Base-by-base conservation (phyloP, 352 stramenopile species). In the Globisporangium sylvaticum region DNA sequence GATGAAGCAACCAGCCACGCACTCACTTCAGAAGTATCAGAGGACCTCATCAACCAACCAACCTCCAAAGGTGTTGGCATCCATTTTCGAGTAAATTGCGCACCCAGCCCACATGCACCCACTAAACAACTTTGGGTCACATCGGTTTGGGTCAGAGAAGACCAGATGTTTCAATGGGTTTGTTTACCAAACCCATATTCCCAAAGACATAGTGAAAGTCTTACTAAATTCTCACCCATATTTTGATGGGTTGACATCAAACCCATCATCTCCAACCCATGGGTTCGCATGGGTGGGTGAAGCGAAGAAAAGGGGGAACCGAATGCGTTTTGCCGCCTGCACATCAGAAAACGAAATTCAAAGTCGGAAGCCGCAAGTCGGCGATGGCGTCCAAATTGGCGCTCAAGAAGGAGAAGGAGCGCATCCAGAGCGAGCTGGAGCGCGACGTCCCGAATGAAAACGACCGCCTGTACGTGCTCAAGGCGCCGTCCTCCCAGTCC, bases 371-470 rank as follows among this genome's bases (percentile, higher is more conserved):
- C 10, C 32, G 8, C 37, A 44, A 48, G 39, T 48, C 15, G 12
- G 15, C 42, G 18, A 50, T 50, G 42, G 18, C 42, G 42, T 9
- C 24, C 42, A 50, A 50, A 18, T 12, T 50, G 42, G 42, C 55
- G 12, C 32, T 46, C 57, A 63, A 63, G 39, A 37, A 6, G 15
- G 53, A 58, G 27, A 58, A 58, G 53, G 14, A 58, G 53, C 53
- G 53, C 53, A 58, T 58, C 53, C 53, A 58, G 27, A 31, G 31
- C 25, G 53, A 58, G 27, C 53, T 58, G 5, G 31, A 58, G 53
- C 27, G 53, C 18, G 5, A 15, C 9, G 53, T 58, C 14, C 27
- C 29, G 53, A 15, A 58, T 27, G 53, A 58, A 14, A 31, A n/a
- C 2, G 53, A 58, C 10, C 53, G 53, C 5, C 27, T 46, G 58